Evolutionary conservation across 441 rosid species (phyloP), one percentile per base, ranked within the genome.

Genomic region (Pelargonium citronellum): DNA sequence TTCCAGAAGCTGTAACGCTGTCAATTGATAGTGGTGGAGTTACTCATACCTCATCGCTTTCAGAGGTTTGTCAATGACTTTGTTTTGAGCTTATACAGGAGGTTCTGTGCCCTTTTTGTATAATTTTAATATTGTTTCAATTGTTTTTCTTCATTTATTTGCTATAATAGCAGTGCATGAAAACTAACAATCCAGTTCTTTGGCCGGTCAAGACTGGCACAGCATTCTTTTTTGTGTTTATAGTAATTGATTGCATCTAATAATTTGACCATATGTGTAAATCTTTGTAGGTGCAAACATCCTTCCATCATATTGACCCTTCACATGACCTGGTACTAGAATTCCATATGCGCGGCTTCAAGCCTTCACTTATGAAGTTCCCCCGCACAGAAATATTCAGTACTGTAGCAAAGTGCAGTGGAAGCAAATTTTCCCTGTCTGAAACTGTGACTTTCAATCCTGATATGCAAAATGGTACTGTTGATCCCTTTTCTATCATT

Each of bases 261-360:
- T 70, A 37, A 67, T 15, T 51, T 69, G 68, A 67, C 61, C 27
- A 71, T 44, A 39, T 70, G 30, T 63, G 15, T 66, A 12, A 64
- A 47, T 71, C 44, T 68, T 84, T 83, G 75, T 84, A 90, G 97
- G 89, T 83, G 69, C 82, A 82, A 72, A 87, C 83, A 61, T 82
- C 84, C 37, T 91, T 90, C 78, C 91, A 91, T 87, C 91, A 91
- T 78, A 80, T 89, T 65, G 99, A 95, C 81, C 91, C 93, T 79
- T 91, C 91, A 9, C 97, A 90, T 80, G 99, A 91, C 77, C 79
- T 95, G 71, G 82, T 77, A 74, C 81, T 95, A 66, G 87, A 84
- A 82, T 83, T 94, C 84, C 80, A 72, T 73, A 43, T 95, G 81
- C 76, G 81, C 70, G 96, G 91, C 71, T 89, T 69, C 79, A 84